phyloP scores from a whole-genome alignment of 495 filamentous ascomycete genomes.

The Lasiosphaeria ovina region DNA sequence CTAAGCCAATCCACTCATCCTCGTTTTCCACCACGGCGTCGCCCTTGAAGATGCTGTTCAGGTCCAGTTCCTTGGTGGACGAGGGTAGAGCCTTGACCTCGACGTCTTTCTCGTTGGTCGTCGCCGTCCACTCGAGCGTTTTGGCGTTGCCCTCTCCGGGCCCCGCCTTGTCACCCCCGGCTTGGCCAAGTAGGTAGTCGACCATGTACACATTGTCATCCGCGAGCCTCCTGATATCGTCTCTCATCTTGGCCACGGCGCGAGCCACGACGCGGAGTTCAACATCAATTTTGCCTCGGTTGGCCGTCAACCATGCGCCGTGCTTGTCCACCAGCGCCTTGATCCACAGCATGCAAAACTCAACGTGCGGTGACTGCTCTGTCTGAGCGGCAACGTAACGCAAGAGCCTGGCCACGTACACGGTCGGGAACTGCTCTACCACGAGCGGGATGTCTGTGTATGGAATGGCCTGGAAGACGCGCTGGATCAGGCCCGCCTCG shows the following conservation, averaged over 20 bases:
- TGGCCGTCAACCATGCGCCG: slow-evolving; percentile 78
- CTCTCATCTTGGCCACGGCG: slow-evolving; percentile 72
- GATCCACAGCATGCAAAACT: slow-evolving; percentile 92
- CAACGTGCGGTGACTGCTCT: slow-evolving; percentile 88
- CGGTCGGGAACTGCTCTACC: slow-evolving; percentile 72
- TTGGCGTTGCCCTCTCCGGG: slow-evolving; percentile 6
- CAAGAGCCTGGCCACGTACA: slow-evolving; percentile 81
- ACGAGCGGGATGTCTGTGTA: slow-evolving; percentile 72
- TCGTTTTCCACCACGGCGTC: slow-evolving; percentile 37
- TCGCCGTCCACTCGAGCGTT: slow-evolving; percentile 19
- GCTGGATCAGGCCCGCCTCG: slow-evolving; percentile 69
- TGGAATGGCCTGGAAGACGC: slow-evolving; percentile 83
- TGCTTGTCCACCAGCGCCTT: slow-evolving; percentile 79
- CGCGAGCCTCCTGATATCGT: slow-evolving; percentile 68
- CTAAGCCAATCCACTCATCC: slow-evolving; percentile 55
- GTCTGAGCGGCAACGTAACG: slow-evolving; percentile 81
- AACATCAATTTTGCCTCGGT: slow-evolving; percentile 68
- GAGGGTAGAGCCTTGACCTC: slow-evolving; percentile 26
- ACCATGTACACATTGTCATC: slow-evolving; percentile 86
- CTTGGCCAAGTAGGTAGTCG: slow-evolving; percentile 67
- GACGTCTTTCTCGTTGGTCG: slow-evolving; percentile 15
- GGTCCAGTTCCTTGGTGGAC: slow-evolving; percentile 20
- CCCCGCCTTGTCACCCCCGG: slow-evolving; percentile 21
- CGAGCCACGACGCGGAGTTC: slow-evolving; percentile 78
- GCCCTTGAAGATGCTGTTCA: slow-evolving; percentile 35